Conservation (phyloP, 306 rosid genomes). For the Pterocarpus santalinus region DNA sequence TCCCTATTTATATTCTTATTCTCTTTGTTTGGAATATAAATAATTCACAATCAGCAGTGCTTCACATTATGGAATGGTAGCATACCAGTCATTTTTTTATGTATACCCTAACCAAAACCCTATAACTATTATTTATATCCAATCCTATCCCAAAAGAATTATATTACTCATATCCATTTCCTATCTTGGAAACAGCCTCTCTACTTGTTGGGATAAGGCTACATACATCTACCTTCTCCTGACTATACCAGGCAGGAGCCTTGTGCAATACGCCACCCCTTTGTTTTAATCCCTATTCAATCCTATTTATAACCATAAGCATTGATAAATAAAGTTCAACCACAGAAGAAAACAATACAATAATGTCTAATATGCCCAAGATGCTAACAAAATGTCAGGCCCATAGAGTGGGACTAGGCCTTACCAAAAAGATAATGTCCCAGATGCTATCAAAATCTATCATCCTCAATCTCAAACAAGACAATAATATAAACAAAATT, state of each 20-base stretch:
- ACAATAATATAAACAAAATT: neutral
- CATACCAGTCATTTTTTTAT: neutral
- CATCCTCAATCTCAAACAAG: neutral
- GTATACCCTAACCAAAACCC: neutral
- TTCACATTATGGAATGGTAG: neutral
- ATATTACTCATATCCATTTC: neutral
- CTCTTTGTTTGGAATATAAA: conserved; percentile 12
- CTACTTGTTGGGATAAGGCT: no score
- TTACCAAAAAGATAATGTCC: no score
- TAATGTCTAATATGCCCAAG: neutral
- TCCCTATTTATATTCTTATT: neutral
- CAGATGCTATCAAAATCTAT: neutral
- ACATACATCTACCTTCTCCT: no score
- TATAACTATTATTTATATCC: neutral
- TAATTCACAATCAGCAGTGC: neutral
- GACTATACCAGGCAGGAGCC: no score
- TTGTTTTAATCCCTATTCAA: neutral
- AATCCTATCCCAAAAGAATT: conserved; percentile 1
- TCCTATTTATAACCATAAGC: conserved; percentile 22
- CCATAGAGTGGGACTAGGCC: no score
- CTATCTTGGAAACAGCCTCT: no score
- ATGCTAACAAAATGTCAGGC: neutral
- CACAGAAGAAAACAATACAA: neutral
- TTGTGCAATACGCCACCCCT: no score
- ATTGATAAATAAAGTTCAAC: conserved; percentile 28